These are phyloP conservation scores for Chalara sp. DNA, from an alignment of 2,329 filamentous ascomycete species.

Conservation along the genomic window DNA sequence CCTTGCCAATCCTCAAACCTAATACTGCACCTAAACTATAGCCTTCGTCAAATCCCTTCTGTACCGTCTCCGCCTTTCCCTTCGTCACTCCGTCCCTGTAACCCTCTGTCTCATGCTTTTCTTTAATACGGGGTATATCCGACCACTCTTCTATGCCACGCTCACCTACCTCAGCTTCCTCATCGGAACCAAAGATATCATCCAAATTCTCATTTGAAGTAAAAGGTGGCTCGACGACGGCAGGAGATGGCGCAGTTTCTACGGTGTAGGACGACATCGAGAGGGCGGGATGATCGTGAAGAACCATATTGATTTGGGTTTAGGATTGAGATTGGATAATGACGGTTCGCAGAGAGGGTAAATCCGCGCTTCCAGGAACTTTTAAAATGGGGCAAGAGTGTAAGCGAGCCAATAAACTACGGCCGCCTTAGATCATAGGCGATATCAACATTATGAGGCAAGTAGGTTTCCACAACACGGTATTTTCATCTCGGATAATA, in stretches of 20 bases:
- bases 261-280: not conserved
- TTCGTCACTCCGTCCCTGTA: conserved; percentile 81
- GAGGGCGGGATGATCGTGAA: not conserved
- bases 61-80: conserved; percentile 71
- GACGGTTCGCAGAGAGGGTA: not conserved
- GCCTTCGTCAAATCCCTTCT: conserved; percentile 86
- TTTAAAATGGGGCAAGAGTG: no score
- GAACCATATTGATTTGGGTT: not conserved
- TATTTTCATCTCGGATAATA: no score
- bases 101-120: conserved; percentile 56
- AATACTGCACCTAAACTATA: conserved; percentile 78
- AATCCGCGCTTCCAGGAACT: no score
- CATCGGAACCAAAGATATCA: conserved; percentile 26
- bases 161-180: not conserved
- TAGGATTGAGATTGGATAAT: not conserved
- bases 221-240: not conserved
- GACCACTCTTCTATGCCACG: conserved; percentile 19
- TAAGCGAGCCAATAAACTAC: no score
- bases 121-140: conserved; percentile 25
- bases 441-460: no score
- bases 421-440: no score
- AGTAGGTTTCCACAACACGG: no score
- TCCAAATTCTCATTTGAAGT: conserved; percentile 21
- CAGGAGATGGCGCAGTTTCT: not conserved
- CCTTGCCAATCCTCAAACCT: conserved; percentile 64